phyloP scores from a whole-genome alignment of 345 rosid species.

The Hibiscus syriacus region DNA sequence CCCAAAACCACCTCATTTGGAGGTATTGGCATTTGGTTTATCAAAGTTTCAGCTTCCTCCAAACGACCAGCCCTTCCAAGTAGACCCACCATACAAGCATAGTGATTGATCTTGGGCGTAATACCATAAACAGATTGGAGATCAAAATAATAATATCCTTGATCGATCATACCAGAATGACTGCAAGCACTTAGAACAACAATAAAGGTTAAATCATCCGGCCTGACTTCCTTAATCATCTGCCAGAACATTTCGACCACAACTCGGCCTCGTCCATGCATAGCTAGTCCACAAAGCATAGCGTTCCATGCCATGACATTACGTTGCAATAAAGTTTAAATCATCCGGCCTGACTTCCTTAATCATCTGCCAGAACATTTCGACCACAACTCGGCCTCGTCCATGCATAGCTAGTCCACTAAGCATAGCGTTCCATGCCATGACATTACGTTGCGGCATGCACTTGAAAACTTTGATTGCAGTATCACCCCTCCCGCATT shows the following conservation, averaged over 20 bases:
- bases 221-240: conserved; percentile 58
- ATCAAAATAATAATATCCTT: conserved; percentile 25
- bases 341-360: conserved; percentile 64
- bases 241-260: conserved; percentile 42
- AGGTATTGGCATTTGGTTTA: conserved; percentile 60
- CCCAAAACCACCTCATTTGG: conserved; percentile 82
- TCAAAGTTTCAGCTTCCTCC: conserved; percentile 57
- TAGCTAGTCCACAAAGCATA: conserved; percentile 63
- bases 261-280: conserved; percentile 56
- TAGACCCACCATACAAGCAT: conserved; percentile 87
- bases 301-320: conserved; percentile 81
- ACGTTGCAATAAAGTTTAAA: conserved; percentile 23
- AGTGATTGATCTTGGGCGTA: conserved; percentile 63
- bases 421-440: conserved; percentile 71
- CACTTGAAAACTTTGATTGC: conserved; percentile 46
- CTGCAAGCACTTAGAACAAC: conserved; percentile 37
- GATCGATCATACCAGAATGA: conserved; percentile 42
- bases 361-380: conserved; percentile 51
- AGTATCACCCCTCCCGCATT: conserved; percentile 55
- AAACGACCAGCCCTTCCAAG: conserved; percentile 67
- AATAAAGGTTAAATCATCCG: conserved; percentile 41
- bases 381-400: conserved; percentile 37
- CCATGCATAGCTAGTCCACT: conserved; percentile 82
- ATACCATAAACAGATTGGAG: conserved; percentile 36
- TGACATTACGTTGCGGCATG: conserved; percentile 56